Conservation (phyloP, 441 rosid species). For the Gossypium trilobum region DNA sequence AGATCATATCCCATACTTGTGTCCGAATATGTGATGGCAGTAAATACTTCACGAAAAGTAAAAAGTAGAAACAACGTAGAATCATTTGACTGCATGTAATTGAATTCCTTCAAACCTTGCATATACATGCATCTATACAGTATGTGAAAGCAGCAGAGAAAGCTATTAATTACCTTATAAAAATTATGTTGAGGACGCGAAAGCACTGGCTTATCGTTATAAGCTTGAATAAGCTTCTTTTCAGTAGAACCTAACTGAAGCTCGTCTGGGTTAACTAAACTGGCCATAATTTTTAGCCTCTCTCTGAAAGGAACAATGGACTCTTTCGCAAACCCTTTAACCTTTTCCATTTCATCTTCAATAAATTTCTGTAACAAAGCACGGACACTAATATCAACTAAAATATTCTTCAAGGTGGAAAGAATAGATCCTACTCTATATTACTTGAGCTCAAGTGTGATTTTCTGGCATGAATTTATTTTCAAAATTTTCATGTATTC, state of each 20-base stretch:
- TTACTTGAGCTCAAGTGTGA: neutral
- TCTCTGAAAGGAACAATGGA: conserved; percentile 68
- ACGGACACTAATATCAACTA: neutral
- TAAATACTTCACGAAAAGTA: neutral
- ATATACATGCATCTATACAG: neutral
- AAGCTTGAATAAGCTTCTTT: conserved; percentile 63
- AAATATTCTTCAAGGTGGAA: neutral
- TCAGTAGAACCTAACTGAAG: conserved; percentile 64
- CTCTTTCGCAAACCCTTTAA: conserved; percentile 76
- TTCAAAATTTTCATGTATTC: neutral
- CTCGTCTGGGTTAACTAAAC: conserved; percentile 73
- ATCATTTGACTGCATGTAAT: neutral
- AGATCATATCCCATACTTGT: no score
- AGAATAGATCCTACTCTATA: neutral
- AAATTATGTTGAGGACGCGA: conserved; percentile 89
- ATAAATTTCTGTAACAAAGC: conserved; percentile 51
- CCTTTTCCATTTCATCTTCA: conserved; percentile 78
- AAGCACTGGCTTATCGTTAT: conserved; percentile 86
- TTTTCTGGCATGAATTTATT: neutral
- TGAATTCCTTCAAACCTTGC: neutral
- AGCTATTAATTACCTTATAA: conserved; percentile 32
- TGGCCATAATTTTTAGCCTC: conserved; percentile 77
- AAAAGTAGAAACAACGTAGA: no score
- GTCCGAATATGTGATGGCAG: neutral
- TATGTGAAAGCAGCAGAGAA: neutral